Evolutionary conservation across 2,329 filamentous ascomycete species (phyloP).

Genomic region (Elsinoe arachidis): DNA sequence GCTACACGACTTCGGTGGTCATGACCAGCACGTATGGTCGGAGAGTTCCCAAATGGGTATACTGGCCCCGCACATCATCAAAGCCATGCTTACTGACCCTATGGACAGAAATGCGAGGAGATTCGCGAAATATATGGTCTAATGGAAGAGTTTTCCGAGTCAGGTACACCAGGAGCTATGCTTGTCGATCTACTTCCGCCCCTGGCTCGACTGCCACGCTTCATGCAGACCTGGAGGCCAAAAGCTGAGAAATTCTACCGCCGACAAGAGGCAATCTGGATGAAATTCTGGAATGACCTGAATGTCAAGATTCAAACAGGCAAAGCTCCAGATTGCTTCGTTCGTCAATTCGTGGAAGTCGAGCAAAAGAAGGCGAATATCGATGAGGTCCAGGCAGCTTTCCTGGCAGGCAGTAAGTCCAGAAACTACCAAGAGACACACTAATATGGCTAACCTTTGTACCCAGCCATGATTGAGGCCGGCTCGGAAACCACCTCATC

Average conservation of each 20-base stretch:
- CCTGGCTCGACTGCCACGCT: slow-evolving; percentile 22
- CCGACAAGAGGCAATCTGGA: slow-evolving; percentile 28
- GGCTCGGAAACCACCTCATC: slow-evolving; percentile 33
- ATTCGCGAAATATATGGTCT: slow-evolving; percentile 27
- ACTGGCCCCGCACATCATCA: not conserved
- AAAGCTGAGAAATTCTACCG: slow-evolving; percentile 24
- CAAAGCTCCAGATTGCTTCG: slow-evolving; percentile 29
- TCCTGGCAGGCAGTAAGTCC: slow-evolving; percentile 24
- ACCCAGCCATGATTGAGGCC: slow-evolving; percentile 29
- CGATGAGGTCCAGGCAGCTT: slow-evolving; percentile 29
- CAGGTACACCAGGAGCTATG: slow-evolving; percentile 25
- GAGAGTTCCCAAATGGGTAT: slow-evolving; percentile 25
- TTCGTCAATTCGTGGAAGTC: slow-evolving; percentile 27
- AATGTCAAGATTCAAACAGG: slow-evolving; percentile 26
- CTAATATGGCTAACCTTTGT: not conserved
- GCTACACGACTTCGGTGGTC: slow-evolving; percentile 28
- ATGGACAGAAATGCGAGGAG: slow-evolving; percentile 23
- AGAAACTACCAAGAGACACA: not conserved
- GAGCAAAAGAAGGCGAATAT: slow-evolving; percentile 32
- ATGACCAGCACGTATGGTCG: slow-evolving; percentile 31
- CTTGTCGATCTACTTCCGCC: slow-evolving; percentile 27
- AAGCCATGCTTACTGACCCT: not conserved
- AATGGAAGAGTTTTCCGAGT: slow-evolving; percentile 29
- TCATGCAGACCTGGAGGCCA: slow-evolving; percentile 27
- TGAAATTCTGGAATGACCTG: slow-evolving; percentile 25